Conservation (phyloP, 2,329 filamentous ascomycete species). For the Pestalotiopsis sp. region DNA sequence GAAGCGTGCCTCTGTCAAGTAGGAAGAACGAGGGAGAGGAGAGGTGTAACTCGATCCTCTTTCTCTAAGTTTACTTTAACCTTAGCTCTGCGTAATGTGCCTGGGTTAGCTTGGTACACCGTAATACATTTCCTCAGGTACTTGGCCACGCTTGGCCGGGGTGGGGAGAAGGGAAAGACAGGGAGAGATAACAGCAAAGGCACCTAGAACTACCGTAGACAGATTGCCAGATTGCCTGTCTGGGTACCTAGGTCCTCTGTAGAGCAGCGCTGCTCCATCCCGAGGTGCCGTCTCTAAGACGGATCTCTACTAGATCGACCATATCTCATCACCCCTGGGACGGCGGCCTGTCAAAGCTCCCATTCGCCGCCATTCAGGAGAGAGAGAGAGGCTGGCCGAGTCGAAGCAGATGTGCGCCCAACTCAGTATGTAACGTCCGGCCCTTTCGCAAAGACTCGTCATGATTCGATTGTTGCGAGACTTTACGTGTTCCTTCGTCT, state of each 20-base stretch:
- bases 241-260: neutral
- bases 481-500: neutral
- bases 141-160: neutral
- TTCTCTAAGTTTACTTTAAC: neutral
- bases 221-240: neutral
- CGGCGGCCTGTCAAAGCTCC: conserved; percentile 1
- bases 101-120: neutral
- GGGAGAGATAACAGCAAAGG: neutral
- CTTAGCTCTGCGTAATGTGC: neutral
- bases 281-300: neutral
- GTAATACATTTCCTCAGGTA: neutral
- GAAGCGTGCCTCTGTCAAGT: neutral
- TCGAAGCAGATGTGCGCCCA: neutral
- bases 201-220: neutral
- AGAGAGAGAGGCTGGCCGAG: neutral
- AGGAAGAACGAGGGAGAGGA: neutral
- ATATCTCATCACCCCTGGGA: neutral
- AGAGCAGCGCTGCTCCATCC: neutral
- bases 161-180: neutral
- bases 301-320: neutral
- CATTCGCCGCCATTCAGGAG: neutral
- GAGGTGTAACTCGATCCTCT: neutral
- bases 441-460: neutral
- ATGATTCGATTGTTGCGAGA: neutral
- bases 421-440: neutral